phyloP scores from a whole-genome alignment of 2,329 filamentous ascomycete species.

The Apiospora marii region DNA sequence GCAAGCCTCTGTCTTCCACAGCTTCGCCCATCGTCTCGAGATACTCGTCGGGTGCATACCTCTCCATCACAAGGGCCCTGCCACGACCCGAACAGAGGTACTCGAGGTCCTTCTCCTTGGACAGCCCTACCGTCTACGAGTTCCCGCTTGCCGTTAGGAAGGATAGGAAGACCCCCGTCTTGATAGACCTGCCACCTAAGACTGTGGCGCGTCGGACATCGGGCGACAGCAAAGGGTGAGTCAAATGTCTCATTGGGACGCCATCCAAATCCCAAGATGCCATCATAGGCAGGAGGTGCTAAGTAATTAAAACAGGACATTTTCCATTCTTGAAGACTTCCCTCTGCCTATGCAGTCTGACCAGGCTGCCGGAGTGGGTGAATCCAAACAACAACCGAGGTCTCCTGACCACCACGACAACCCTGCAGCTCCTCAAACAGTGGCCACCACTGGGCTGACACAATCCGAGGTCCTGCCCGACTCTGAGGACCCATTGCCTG shows the following conservation, averaged over 20 bases:
- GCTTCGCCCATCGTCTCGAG: slow-evolving; percentile 60
- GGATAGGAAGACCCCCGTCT: neutral
- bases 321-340: slow-evolving; percentile 34
- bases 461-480: slow-evolving; percentile 54
- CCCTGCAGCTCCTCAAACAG: slow-evolving; percentile 54
- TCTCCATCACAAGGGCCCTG: slow-evolving; percentile 48
- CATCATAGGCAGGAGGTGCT: neutral
- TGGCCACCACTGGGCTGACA: slow-evolving; percentile 50
- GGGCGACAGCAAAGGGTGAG: slow-evolving; percentile 38
- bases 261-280: slow-evolving; percentile 35
- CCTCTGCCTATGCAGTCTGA: slow-evolving; percentile 33
- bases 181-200: slow-evolving; percentile 6
- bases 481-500: slow-evolving; percentile 47
- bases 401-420: slow-evolving; percentile 41
- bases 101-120: slow-evolving; percentile 61
- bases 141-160: slow-evolving; percentile 16
- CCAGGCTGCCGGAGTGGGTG: slow-evolving; percentile 38
- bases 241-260: slow-evolving; percentile 40
- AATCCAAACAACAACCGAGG: slow-evolving; percentile 38
- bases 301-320: slow-evolving; percentile 36
- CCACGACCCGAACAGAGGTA: slow-evolving; percentile 61
- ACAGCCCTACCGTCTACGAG: slow-evolving; percentile 68
- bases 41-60: slow-evolving; percentile 53
- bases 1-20: slow-evolving; percentile 67
- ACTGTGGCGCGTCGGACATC: slow-evolving; percentile 10